phyloP scores from a whole-genome alignment of 1,139 yeast species.

The Zygotorulaspora mrakii region DNA sequence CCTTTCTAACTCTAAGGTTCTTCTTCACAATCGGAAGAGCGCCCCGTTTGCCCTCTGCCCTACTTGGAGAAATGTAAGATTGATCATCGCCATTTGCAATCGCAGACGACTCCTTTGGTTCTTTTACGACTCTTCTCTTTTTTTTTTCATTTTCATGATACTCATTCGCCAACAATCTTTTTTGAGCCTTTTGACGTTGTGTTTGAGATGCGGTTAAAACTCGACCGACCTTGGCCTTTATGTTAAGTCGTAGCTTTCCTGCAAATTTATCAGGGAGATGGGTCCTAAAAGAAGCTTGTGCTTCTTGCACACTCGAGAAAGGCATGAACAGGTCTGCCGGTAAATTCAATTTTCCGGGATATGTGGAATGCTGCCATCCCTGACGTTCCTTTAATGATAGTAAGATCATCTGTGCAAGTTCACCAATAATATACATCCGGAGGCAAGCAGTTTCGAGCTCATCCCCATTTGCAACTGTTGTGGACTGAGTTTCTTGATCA shows the following conservation, averaged over 20 bases:
- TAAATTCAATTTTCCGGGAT: conserved; percentile 73
- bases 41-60: conserved; percentile 14
- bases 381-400: conserved; percentile 54
- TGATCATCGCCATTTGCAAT: conserved; percentile 15
- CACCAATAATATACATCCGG: conserved; percentile 63
- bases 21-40: conserved; percentile 37
- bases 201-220: conserved; percentile 31
- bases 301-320: conserved; percentile 42
- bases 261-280: conserved; percentile 26
- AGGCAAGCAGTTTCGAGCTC: conserved; percentile 2
- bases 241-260: conserved; percentile 25
- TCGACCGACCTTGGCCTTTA: conserved; percentile 29
- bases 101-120: conserved; percentile 12
- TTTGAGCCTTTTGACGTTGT: conserved; percentile 32
- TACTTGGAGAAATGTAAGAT: conserved; percentile 18
- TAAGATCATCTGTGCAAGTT: conserved; percentile 64
- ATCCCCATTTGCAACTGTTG: conserved; percentile 24
- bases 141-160: conserved; percentile 17
- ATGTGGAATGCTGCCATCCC: conserved; percentile 69
- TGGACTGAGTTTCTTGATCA: conserved; percentile 3
- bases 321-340: conserved; percentile 64
- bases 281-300: conserved; percentile 35
- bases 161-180: conserved; percentile 30
- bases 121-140: conserved; percentile 10
- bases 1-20: conserved; percentile 45